Conservation (phyloP, 106 monocot genomes). For the Dendrobium chrysotoxum region DNA sequence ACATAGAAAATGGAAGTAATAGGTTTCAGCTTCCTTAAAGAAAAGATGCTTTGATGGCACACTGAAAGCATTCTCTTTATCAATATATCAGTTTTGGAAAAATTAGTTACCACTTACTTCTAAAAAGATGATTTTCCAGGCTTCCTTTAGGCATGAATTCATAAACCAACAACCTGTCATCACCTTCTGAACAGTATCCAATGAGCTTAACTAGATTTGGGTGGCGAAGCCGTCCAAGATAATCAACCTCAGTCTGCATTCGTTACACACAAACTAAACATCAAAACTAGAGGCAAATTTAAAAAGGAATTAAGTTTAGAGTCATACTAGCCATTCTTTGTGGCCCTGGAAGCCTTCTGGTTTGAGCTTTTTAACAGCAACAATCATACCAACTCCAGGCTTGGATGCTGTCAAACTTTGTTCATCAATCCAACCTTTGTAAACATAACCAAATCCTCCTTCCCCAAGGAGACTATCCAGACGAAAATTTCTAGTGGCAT, state of each 20-base stretch:
- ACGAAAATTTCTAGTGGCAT: conserved; percentile 72
- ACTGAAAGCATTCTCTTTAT: not conserved
- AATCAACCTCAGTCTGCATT: conserved; percentile 81
- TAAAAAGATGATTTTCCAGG: conserved; percentile 85
- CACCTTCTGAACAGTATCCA: conserved; percentile 85
- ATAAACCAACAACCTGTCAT: conserved; percentile 77
- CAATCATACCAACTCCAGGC: conserved; percentile 68
- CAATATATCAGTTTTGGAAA: not conserved
- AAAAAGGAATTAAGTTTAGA: not conserved
- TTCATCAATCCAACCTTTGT: conserved; percentile 89
- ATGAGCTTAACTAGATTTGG: conserved; percentile 81
- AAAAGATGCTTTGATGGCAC: not conserved
- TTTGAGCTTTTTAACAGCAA: conserved; percentile 94
- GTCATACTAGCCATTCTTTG: conserved; percentile 87
- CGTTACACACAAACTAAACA: not conserved
- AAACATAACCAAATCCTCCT: conserved; percentile 91
- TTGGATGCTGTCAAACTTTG: conserved; percentile 45
- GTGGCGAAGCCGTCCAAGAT: conserved; percentile 86
- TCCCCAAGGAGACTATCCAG: conserved; percentile 76
- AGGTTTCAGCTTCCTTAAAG: not conserved
- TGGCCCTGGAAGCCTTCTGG: conserved; percentile 92
- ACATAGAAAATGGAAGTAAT: not conserved
- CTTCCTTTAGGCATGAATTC: conserved; percentile 94
- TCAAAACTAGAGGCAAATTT: not conserved
- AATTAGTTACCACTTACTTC: conserved; percentile 47